Evolutionary conservation across 805 yeast genomes (phyloP), one percentile per base, ranked within the genome.

Genomic region (Metschnikowia sp.): DNA sequence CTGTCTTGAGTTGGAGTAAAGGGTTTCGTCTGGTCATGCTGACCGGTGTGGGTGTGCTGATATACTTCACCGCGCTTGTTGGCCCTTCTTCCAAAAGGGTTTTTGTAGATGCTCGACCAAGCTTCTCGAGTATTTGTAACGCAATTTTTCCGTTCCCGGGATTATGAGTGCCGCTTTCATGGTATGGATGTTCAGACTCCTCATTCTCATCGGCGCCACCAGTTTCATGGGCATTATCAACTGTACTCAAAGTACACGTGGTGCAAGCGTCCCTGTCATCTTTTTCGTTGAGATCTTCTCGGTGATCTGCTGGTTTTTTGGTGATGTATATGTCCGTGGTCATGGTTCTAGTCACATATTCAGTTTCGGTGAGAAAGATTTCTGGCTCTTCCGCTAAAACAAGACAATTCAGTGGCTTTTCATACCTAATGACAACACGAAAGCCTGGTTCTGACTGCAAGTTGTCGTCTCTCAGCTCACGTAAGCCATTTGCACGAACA

Each of bases 361-460:
- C 39, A 13, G n/a, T 32, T 18, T 32, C 39, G 3, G 45, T 40
- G 15, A 8, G 26, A n/a, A 29, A 19, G 22, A 31, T 4, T 4
- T 33, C 43, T 4, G 30, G 7, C 5, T 19, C 18, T 22, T 29
- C 32, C 6, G 10, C 15, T n/a, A 6, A 1, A 36, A 30, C 11
- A 7, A 28, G n/a, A 12, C 41, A 40, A n/a, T 29, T 12, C 2
- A n/a, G 10, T 12, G 41, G 42, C 32, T 26, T 22, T 32, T 46
- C 45, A 31, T 40, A 40, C 15, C 36, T 36, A 28, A 46, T 18
- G 4, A 40, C 45, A 36, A 40, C 12, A 9, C 34, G 41, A 13
- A 35, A 11, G 2, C 49, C 42, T 8, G 40, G 1, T 22, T 22
- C 22, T 22, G 22, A 22, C 22, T 22, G 22, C 22, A 22, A 22